Conservation (phyloP, 768 basidiomycete genomes). For the Macrolepiota dolichaula region DNA sequence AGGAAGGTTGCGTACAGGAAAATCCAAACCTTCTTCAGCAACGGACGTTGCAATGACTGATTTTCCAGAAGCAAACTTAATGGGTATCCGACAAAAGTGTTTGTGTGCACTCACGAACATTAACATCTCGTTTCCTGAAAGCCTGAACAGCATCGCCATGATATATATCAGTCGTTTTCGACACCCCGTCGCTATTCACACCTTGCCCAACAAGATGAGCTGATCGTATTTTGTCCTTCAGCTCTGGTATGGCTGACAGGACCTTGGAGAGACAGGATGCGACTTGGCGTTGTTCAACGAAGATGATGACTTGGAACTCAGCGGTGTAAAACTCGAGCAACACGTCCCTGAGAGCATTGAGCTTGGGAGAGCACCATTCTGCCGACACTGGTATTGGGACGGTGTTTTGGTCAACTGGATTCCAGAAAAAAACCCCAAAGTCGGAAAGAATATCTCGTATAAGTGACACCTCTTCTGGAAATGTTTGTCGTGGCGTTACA, state of each 20-base stretch:
- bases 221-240: constrained; percentile 55
- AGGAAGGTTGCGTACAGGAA: constrained; percentile 51
- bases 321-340: constrained; percentile 52
- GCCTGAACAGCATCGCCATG: constrained; percentile 58
- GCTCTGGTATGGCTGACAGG: constrained; percentile 54
- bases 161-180: constrained; percentile 35
- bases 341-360: constrained; percentile 58
- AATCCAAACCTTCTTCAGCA: constrained; percentile 91
- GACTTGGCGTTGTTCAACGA: constrained; percentile 82
- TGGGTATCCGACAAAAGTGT: not conserved
- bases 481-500: constrained; percentile 15
- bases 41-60: constrained; percentile 81
- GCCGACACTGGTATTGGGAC: constrained; percentile 41
- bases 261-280: constrained; percentile 68
- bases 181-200: constrained; percentile 36
- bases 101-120: constrained; percentile 52
- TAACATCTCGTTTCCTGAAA: constrained; percentile 65
- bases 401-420: constrained; percentile 25
- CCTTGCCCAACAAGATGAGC: constrained; percentile 75
- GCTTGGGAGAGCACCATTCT: constrained; percentile 74
- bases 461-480: constrained; percentile 34
- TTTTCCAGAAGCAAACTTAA: constrained; percentile 4
- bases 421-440: constrained; percentile 44
- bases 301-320: constrained; percentile 78
- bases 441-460: constrained; percentile 40